phyloP scores from a whole-genome alignment of 2,329 filamentous ascomycete species.

The Kalaharituber pfeilii region DNA sequence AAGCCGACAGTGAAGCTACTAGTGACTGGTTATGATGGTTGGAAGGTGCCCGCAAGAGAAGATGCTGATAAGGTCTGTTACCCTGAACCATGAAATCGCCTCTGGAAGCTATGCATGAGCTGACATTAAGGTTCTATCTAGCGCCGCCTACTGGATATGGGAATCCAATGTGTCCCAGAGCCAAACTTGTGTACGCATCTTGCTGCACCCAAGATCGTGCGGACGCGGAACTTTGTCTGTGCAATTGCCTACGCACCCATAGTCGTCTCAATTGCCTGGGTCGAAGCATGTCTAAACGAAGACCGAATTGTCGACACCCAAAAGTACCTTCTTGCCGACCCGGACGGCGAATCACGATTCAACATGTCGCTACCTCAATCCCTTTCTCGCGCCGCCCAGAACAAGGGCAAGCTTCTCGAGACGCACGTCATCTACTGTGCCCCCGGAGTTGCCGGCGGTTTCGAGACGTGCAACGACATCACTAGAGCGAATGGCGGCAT shows the following conservation, averaged over 20 bases:
- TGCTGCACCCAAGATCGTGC: constrained; percentile 68
- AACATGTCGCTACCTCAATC: constrained; percentile 52
- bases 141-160: constrained; percentile 49
- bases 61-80: constrained; percentile 57
- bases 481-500: constrained; percentile 75
- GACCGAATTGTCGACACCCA: constrained; percentile 46
- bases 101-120: constrained; percentile 35
- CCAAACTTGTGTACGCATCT: constrained; percentile 60
- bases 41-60: constrained; percentile 57
- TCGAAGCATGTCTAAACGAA: constrained; percentile 57
- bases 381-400: constrained; percentile 52
- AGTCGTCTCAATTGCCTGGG: constrained; percentile 59
- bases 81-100: no score
- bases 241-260: constrained; percentile 65
- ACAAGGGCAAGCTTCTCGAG: constrained; percentile 57
- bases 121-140: background rate
- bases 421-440: constrained; percentile 73
- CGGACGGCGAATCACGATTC: constrained; percentile 52
- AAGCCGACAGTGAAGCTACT: constrained; percentile 56
- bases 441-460: constrained; percentile 58
- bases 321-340: constrained; percentile 53
- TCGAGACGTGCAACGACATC: constrained; percentile 70
- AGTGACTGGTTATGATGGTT: constrained; percentile 71
- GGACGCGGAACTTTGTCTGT: constrained; percentile 85
- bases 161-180: constrained; percentile 64